Percentiles rank a stretch among this genome's conserved stretches.
Evolutionary conservation across 768 basidiomycete genomes (phyloP).

Genomic region (Boletellus ananas): DNA sequence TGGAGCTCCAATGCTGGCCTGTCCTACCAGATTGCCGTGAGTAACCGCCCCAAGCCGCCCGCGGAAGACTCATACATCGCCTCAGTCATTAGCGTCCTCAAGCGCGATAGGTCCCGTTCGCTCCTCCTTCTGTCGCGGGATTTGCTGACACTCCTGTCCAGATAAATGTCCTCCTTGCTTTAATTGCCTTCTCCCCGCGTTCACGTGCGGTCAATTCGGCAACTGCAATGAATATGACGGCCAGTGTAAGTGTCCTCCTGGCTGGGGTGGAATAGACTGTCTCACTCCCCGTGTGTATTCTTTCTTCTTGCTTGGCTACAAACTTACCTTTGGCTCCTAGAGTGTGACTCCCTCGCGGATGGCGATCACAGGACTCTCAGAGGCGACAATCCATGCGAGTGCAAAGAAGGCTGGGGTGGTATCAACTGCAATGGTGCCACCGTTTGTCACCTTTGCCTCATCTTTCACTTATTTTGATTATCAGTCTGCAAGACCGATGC

Average conservation of each 20-base stretch:
- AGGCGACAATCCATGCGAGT: conserved; percentile 75
- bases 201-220: conserved; percentile 90
- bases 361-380: conserved; percentile 81
- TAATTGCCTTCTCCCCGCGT: conserved; percentile 91
- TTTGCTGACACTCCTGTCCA: conserved; percentile 14
- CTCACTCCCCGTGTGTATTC: conserved; percentile 74
- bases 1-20: conserved; percentile 11
- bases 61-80: conserved; percentile 10
- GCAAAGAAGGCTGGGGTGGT: conserved; percentile 93
- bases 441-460: not conserved
- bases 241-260: conserved; percentile 93
- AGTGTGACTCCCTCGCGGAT: conserved; percentile 92
- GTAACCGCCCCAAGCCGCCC: conserved; percentile 1
- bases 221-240: conserved; percentile 89
- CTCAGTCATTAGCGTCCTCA: conserved; percentile 21
- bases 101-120: conserved; percentile 12
- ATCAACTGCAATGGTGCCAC: conserved; percentile 93
- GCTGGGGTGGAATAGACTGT: conserved; percentile 98
- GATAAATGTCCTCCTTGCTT: conserved; percentile 85
- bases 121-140: too few species aligned
- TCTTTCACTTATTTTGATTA: not conserved
- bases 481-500: conserved; percentile 82
- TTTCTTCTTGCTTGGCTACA: not conserved
- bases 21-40: conserved; percentile 26
- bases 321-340: conserved; percentile 37